Conservation (phyloP, 352 stramenopile species). For the Phytophthora fragariaefolia region DNA sequence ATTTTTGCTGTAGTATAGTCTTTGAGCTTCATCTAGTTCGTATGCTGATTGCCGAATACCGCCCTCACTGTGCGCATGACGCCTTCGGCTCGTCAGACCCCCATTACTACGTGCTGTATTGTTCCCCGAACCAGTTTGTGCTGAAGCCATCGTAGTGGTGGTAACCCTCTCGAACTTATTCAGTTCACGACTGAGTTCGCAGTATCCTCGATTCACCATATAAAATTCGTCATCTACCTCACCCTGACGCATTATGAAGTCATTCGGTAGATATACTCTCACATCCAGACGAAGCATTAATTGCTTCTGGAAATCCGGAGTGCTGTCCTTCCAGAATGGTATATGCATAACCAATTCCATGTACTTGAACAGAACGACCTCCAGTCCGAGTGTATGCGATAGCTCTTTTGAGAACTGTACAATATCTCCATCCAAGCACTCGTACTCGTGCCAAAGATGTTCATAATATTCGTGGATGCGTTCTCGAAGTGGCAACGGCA, state of each 20-base stretch:
- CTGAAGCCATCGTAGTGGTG: conserved; percentile 18
- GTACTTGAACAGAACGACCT: conserved; percentile 58
- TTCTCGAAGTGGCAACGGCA: conserved; percentile 51
- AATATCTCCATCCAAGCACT: conserved; percentile 56
- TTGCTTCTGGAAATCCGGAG: conserved; percentile 64
- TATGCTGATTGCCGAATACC: conserved; percentile 3
- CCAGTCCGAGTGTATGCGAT: conserved; percentile 53
- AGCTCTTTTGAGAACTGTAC: conserved; percentile 49
- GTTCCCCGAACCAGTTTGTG: neutral
- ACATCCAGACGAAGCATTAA: conserved; percentile 50
- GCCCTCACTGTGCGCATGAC: neutral
- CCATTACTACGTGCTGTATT: neutral
- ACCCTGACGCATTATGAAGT: conserved; percentile 61
- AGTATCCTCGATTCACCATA: conserved; percentile 61
- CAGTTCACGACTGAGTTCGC: conserved; percentile 33
- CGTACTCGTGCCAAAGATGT: conserved; percentile 59
- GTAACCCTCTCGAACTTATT: conserved; percentile 36
- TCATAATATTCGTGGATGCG: conserved; percentile 64
- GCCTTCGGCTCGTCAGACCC: neutral
- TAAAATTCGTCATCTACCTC: conserved; percentile 63
- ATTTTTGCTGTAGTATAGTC: conserved; percentile 3
- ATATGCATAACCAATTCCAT: conserved; percentile 56
- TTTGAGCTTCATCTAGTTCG: conserved; percentile 4
- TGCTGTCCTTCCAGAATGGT: conserved; percentile 50
- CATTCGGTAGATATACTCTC: conserved; percentile 65